phyloP scores from a whole-genome alignment of 768 basidiomycete genomes.

The Boletus sp. region DNA sequence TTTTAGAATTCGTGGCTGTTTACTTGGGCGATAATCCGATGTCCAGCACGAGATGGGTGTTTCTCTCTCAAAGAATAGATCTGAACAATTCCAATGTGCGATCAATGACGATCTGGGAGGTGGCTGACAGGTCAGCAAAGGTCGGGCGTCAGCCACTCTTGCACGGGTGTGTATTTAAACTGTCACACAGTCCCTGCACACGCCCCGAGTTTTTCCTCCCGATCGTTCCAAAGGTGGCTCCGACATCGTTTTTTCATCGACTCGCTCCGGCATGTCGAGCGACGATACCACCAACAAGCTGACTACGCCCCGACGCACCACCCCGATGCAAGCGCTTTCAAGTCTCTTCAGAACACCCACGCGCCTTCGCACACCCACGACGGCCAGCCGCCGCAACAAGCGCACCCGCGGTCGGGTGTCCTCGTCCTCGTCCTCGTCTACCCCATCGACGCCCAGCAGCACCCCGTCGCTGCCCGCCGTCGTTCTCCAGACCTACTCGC shows the following conservation, averaged over 20 bases:
- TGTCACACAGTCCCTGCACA: neutral
- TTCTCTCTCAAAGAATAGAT: neutral
- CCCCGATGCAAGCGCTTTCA: constrained; percentile 15
- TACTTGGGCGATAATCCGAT: neutral
- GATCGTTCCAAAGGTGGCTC: neutral
- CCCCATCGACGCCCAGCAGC: constrained; percentile 5
- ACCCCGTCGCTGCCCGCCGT: constrained; percentile 34
- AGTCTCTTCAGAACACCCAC: constrained; percentile 25
- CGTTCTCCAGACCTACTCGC: constrained; percentile 58
- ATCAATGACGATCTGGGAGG: neutral
- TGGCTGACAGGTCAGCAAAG: constrained; percentile 3
- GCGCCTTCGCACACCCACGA: constrained; percentile 20
- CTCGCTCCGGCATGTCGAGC: constrained; percentile 7
- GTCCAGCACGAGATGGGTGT: no score
- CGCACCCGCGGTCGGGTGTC: constrained; percentile 14
- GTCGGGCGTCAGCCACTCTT: constrained; percentile 7
- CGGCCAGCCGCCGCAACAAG: constrained; percentile 17
- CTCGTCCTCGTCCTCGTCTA: constrained; percentile 7
- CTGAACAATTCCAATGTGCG: no score
- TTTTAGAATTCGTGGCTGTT: neutral
- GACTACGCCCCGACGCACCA: constrained; percentile 8
- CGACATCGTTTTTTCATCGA: no score
- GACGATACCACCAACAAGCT: neutral
- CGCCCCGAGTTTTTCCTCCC: neutral
- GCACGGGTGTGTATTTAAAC: neutral